Evolutionary conservation across 164 flowering plant genomes (phyloP).

Genomic region (Annona cherimola): DNA sequence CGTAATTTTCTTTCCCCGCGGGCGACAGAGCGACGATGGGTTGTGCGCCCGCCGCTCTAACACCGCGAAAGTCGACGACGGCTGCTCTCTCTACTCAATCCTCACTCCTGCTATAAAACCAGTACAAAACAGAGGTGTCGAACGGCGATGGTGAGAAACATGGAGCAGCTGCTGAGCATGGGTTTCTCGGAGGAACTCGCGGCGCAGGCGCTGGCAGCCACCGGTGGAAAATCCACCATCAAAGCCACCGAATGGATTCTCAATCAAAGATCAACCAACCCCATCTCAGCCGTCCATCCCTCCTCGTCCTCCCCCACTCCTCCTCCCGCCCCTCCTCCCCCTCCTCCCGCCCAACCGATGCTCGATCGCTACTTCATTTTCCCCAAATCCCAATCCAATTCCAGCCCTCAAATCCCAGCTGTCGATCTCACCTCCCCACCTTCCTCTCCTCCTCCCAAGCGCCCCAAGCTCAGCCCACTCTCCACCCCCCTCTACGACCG

Average conservation of each 20-base stretch:
- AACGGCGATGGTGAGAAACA: conserved; percentile 20
- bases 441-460: conserved; percentile 17
- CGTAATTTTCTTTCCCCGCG: too few species aligned
- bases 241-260: conserved; percentile 85
- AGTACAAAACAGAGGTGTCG: too few species aligned
- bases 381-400: conserved; percentile 15
- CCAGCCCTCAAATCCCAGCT: neutral
- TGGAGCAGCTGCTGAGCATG: conserved; percentile 71
- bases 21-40: too few species aligned
- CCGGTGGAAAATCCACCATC: conserved; percentile 58
- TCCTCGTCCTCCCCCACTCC: conserved; percentile 33
- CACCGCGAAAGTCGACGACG: too few species aligned
- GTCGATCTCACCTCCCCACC: conserved; percentile 7
- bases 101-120: too few species aligned
- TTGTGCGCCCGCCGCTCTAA: too few species aligned
- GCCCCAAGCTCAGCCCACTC: conserved; percentile 12
- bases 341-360: conserved; percentile 9
- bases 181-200: conserved; percentile 65
- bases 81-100: too few species aligned
- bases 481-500: conserved; percentile 59
- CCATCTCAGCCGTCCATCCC: conserved; percentile 20
- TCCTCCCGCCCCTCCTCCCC: conserved; percentile 21
- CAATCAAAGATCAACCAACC: conserved; percentile 16
- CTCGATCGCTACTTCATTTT: conserved; percentile 46
- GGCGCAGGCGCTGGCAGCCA: conserved; percentile 54